Conservation (phyloP, 2,329 filamentous ascomycete species). For the Chaetomium globosum region DNA sequence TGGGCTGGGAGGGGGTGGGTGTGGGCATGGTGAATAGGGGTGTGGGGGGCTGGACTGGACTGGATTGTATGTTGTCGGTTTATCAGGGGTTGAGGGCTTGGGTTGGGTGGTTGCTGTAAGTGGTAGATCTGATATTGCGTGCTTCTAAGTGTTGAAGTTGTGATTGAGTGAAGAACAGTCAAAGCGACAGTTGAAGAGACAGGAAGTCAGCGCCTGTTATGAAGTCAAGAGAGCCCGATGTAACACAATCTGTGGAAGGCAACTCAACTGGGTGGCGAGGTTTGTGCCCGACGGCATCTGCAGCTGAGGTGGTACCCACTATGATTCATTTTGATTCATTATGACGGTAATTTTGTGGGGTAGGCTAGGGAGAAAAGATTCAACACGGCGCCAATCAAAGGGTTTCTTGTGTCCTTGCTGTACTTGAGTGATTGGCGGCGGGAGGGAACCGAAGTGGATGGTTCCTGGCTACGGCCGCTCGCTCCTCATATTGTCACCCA, state of each 20-base stretch:
- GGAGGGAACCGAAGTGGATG: no score
- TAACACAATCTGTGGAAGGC: background rate
- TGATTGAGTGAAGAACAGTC: background rate
- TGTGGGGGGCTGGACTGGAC: no score
- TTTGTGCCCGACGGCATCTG: background rate
- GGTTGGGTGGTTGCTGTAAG: no score
- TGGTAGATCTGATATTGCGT: background rate
- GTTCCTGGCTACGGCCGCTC: no score
- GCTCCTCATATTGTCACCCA: no score
- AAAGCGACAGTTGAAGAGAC: background rate
- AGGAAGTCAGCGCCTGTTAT: background rate
- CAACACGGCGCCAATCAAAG: background rate
- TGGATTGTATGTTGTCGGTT: no score
- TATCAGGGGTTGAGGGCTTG: no score
- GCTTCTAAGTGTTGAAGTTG: background rate
- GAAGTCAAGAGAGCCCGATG: background rate
- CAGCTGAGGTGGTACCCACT: background rate
- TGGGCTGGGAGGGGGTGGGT: constrained; percentile 25
- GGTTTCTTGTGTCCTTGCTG: background rate
- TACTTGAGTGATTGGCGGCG: background rate
- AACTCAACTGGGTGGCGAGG: background rate
- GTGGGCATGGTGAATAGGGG: background rate
- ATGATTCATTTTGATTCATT: background rate
- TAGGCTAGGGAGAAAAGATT: background rate
- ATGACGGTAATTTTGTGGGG: background rate